Conservation (phyloP, 2,329 filamentous ascomycete species). For the Sporothrix pallida region DNA sequence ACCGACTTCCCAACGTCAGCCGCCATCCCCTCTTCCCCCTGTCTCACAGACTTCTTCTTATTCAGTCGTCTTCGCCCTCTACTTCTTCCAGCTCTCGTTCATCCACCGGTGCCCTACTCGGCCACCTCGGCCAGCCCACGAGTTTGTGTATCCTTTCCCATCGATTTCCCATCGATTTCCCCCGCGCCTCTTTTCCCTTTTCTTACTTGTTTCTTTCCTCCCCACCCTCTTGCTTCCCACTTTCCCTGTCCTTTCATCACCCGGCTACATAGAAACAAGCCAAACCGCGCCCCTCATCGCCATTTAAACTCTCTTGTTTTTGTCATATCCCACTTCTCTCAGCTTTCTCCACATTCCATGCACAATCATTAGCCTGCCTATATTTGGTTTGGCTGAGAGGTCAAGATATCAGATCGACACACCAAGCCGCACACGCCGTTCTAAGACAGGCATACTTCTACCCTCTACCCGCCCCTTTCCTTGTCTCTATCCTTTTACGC, state of each 20-base stretch:
- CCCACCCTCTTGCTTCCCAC: background rate
- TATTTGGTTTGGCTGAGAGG: slow-evolving; percentile 34
- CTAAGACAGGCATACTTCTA: slow-evolving; percentile 26
- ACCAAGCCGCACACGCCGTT: slow-evolving; percentile 37
- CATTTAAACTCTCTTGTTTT: slow-evolving; percentile 19
- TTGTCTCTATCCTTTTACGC: background rate
- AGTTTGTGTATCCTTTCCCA: background rate
- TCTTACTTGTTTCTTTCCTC: background rate
- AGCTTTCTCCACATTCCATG: slow-evolving; percentile 36
- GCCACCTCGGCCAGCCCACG: background rate
- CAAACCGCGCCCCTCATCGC: background rate
- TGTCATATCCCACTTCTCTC: slow-evolving; percentile 27
- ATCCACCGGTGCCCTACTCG: background rate
- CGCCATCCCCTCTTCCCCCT: slow-evolving; percentile 24
- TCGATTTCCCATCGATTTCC: background rate
- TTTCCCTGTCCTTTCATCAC: background rate
- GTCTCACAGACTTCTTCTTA: background rate
- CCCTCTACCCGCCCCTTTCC: background rate
- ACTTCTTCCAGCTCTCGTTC: background rate
- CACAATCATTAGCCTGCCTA: slow-evolving; percentile 31
- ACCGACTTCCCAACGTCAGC: background rate
- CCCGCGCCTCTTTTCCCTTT: background rate
- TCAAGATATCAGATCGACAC: slow-evolving; percentile 41
- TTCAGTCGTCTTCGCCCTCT: background rate
- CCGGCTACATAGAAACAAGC: slow-evolving; percentile 11